A percentile compares a stretch with the other conserved stretches of the same genome.
phyloP scores from a whole-genome alignment of 2,329 filamentous ascomycete genomes.

The Clathrospora elynae region DNA sequence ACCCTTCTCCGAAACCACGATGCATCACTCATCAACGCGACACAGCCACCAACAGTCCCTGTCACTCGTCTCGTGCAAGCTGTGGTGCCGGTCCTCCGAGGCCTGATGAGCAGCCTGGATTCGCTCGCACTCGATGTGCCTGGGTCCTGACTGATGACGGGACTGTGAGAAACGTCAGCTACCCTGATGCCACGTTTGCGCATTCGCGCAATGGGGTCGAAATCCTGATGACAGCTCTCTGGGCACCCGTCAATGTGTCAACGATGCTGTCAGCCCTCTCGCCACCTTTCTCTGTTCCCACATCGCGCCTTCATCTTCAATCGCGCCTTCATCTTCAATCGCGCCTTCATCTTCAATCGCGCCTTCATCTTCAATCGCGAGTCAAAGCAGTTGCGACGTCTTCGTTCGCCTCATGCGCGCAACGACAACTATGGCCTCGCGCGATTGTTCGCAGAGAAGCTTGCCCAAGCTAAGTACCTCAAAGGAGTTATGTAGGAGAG shows the following conservation, averaged over 20 bases:
- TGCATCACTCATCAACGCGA: conserved; percentile 13
- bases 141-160: conserved; percentile 16
- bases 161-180: conserved; percentile 14
- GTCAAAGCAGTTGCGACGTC: conserved; percentile 1
- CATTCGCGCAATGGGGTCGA: conserved; percentile 21
- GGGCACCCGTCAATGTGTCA: conserved; percentile 14
- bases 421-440: conserved; percentile 19
- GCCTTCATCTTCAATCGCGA: conserved; percentile 5
- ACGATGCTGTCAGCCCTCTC: not conserved
- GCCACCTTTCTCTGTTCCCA: not conserved
- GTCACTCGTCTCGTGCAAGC: conserved; percentile 1
- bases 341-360: not conserved
- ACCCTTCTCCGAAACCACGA: conserved; percentile 8
- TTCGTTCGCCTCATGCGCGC: conserved; percentile 10
- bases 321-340: not conserved
- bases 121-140: conserved; percentile 5
- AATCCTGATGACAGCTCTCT: conserved; percentile 16
- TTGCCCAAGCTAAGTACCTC: conserved; percentile 27
- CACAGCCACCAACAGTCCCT: conserved; percentile 14
- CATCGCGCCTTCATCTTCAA: not conserved
- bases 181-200: conserved; percentile 24
- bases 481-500: conserved; percentile 27
- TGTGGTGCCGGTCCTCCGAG: conserved; percentile 8
- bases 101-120: conserved; percentile 3
- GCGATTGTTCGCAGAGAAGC: conserved; percentile 8